Evolutionary conservation across 2,329 filamentous ascomycete genomes (phyloP).

Genomic region (Pseudovirgaria hyperparasitica): DNA sequence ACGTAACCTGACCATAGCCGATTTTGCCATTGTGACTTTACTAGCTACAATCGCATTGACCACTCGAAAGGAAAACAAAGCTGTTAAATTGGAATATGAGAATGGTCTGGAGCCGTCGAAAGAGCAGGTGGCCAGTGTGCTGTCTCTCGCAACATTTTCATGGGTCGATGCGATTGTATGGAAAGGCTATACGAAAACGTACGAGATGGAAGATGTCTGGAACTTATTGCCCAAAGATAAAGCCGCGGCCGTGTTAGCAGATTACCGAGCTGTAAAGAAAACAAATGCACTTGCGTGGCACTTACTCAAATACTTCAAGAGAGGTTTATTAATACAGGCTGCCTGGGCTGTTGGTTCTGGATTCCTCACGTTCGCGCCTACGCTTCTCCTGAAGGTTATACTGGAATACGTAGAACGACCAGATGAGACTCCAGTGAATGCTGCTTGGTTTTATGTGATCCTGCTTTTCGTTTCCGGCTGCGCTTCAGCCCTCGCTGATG

Average conservation of each 20-base stretch:
- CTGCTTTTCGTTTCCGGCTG: slow-evolving; percentile 74
- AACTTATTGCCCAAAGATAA: slow-evolving; percentile 83
- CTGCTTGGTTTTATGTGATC: slow-evolving; percentile 92
- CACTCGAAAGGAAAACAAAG: slow-evolving; percentile 84
- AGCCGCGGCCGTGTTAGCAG: slow-evolving; percentile 62
- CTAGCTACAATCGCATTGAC: slow-evolving; percentile 65
- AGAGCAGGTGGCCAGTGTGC: slow-evolving; percentile 76
- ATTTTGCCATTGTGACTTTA: slow-evolving; percentile 64
- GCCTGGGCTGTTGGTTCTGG: slow-evolving; percentile 68
- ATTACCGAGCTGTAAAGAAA: slow-evolving; percentile 78
- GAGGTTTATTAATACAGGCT: slow-evolving; percentile 62
- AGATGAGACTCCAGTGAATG: slow-evolving; percentile 60
- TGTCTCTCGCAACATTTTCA: slow-evolving; percentile 75
- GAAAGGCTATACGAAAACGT: slow-evolving; percentile 73
- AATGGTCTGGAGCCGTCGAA: slow-evolving; percentile 74
- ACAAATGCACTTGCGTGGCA: slow-evolving; percentile 69
- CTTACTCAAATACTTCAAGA: slow-evolving; percentile 72
- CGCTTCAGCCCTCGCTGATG: slow-evolving; percentile 69
- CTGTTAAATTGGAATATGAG: slow-evolving; percentile 78
- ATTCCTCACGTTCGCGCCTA: slow-evolving; percentile 81
- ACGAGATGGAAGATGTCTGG: slow-evolving; percentile 82
- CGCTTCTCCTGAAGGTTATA: slow-evolving; percentile 79
- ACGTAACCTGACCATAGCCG: slow-evolving; percentile 52
- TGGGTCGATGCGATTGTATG: slow-evolving; percentile 88
- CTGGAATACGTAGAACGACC: slow-evolving; percentile 89